Evolutionary conservation across 106 monocot species (phyloP), one percentile per base, ranked within the genome.

Genomic region (Dioscorea alata): DNA sequence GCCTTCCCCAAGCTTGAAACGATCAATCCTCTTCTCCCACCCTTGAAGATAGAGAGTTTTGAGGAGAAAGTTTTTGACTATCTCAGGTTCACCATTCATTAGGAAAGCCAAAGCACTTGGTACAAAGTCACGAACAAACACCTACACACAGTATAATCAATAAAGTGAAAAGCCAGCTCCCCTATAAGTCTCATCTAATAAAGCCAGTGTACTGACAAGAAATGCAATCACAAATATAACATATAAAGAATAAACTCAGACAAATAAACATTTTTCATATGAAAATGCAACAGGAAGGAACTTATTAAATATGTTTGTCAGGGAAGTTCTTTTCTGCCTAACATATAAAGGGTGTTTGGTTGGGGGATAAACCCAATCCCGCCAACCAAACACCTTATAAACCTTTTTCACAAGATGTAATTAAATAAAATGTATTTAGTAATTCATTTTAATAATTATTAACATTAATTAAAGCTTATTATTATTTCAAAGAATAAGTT

Each of bases 41-140:
- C 82, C 78, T 78, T 82, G 82, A 61, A 82, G 78, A 31, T 48
- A 65, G 22, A 82, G 70, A 4, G 82, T 82, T 64, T 82, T 82
- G 4, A 82, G 74, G 6, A 82, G 82, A 73, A 82, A 82, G 59
- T 82, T 76, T 51, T 82, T 82, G 10, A 82, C 82, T 50, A 82
- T 82, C 13, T 82, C 82, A 0, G 77, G 77, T 42, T 82, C 82
- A 12, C 82, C 82, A 22, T 82, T 82, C 77, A 82, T 82, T 60
- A 82, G 50, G 57, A 82, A 82, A 33, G 82, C 82, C 17, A 82
- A 56, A 32, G 82, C 82, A 60, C 82, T 82, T 33, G 82, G 82
- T 49, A 82, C 77, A 73, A 82, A 82, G 62, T 82, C 82, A 77
- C 82, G 82, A 32, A 82, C 78, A 82, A 82, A 82, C 33, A 82